These are phyloP conservation scores for Tardiomyces depauwii DNA, from an alignment of 1,139 yeast species.

Conservation along the genomic window DNA sequence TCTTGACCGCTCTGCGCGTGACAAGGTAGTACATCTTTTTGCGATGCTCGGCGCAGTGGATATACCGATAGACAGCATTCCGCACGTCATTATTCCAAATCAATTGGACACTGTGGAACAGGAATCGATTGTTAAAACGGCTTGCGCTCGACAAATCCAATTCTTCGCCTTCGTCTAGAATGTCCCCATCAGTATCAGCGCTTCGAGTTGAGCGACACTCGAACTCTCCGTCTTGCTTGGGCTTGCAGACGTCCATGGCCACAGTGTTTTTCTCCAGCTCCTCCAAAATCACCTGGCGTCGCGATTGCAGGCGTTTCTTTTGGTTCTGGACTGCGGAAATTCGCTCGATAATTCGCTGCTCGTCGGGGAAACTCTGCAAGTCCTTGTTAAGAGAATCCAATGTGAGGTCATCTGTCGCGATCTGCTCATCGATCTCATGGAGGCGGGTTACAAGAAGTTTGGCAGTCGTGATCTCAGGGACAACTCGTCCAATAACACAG, in stretches of 20 bases:
- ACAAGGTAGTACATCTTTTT: conserved; percentile 48
- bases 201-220: no score
- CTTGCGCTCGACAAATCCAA: conserved; percentile 16
- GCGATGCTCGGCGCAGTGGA: conserved; percentile 48
- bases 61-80: conserved; percentile 49
- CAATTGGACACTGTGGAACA: conserved; percentile 63
- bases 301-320: neutral
- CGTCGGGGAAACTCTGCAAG: neutral
- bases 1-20: conserved; percentile 60
- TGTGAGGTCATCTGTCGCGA: conserved; percentile 14
- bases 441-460: conserved; percentile 21
- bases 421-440: conserved; percentile 34
- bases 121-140: conserved; percentile 62
- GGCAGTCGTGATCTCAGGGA: conserved; percentile 24
- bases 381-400: neutral
- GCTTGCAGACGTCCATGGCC: neutral
- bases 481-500: conserved; percentile 46
- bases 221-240: no score
- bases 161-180: neutral
- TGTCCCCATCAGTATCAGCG: no score
- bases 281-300: neutral
- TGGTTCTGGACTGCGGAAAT: neutral
- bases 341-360: neutral
- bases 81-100: conserved; percentile 70
- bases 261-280: neutral